These are phyloP conservation scores for Hippophae rhamnoides DNA, from an alignment of 306 rosid species.

Conservation along the genomic window DNA sequence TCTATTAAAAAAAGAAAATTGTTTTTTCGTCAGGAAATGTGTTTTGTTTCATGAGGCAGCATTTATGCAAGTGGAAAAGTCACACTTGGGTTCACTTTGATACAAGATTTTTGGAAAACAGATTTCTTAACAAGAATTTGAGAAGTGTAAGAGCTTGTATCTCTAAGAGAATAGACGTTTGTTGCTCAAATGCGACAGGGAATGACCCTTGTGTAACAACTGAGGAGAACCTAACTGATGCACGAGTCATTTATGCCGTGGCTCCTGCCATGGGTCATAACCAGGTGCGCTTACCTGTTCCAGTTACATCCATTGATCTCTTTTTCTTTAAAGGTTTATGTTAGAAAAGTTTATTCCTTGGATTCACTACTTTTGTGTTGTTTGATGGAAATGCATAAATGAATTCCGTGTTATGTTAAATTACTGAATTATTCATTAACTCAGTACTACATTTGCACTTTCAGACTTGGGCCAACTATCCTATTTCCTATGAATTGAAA, in stretches of 20 bases:
- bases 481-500: too few relatives aligned
- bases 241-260: conserved; percentile 59
- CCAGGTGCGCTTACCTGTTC: conserved; percentile 34
- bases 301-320: too few relatives aligned
- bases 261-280: conserved; percentile 98
- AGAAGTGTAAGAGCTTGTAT: conserved; percentile 14
- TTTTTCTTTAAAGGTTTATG: too few relatives aligned
- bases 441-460: too few relatives aligned
- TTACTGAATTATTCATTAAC: too few relatives aligned
- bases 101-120: conserved; percentile 8
- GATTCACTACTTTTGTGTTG: not conserved
- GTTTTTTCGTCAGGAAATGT: conserved; percentile 32
- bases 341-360: too few relatives aligned
- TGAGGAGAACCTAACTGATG: conserved; percentile 28
- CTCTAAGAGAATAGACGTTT: conserved; percentile 15
- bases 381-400: not conserved
- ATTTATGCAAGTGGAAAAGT: conserved; percentile 23
- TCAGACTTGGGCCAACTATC: too few relatives aligned
- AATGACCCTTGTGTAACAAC: conserved; percentile 22
- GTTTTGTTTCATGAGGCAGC: conserved; percentile 19
- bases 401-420: not conserved
- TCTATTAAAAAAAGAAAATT: not conserved
- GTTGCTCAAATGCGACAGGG: conserved; percentile 26
- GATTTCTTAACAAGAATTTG: conserved; percentile 19
- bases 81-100: conserved; percentile 4